phyloP scores from a whole-genome alignment of 2,329 filamentous ascomycete species.

The Epichloe aotearoae region DNA sequence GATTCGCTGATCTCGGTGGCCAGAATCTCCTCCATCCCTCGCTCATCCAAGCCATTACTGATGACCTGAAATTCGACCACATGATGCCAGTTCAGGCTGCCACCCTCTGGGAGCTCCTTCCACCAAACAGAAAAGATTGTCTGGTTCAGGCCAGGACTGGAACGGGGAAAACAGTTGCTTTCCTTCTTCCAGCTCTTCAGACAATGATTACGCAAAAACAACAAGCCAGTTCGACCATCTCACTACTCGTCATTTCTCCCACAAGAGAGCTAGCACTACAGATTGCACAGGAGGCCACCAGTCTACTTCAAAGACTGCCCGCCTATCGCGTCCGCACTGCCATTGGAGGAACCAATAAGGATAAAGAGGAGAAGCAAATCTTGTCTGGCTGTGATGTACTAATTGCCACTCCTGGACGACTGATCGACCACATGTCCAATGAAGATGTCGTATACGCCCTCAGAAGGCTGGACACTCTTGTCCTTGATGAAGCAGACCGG shows the following conservation, averaged over 20 bases:
- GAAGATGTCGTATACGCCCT: constrained; percentile 56
- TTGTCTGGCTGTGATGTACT: constrained; percentile 64
- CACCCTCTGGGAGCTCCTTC: constrained; percentile 33
- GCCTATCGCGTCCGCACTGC: constrained; percentile 64
- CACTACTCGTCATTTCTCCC: constrained; percentile 53
- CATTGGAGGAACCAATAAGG: constrained; percentile 67
- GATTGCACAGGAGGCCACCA: constrained; percentile 57
- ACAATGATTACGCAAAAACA: constrained; percentile 44
- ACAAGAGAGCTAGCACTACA: constrained; percentile 60
- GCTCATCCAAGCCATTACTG: constrained; percentile 33
- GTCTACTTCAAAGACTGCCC: constrained; percentile 58
- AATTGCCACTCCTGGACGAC: constrained; percentile 66
- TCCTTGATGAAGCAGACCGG: constrained; percentile 73
- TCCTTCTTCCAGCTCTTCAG: constrained; percentile 72
- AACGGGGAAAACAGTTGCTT: constrained; percentile 76
- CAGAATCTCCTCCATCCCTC: constrained; percentile 29
- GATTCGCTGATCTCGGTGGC: constrained; percentile 31
- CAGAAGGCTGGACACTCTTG: constrained; percentile 57
- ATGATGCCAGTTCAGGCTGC: constrained; percentile 44
- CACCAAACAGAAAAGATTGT: constrained; percentile 33
- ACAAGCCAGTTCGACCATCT: constrained; percentile 28
- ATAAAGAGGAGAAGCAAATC: constrained; percentile 58
- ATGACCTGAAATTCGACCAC: constrained; percentile 35
- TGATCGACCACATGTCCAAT: constrained; percentile 66
- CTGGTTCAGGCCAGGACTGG: constrained; percentile 78